Conservation (phyloP, 192 early-diverging fungal genomes). For the Coemansia aciculifera region DNA sequence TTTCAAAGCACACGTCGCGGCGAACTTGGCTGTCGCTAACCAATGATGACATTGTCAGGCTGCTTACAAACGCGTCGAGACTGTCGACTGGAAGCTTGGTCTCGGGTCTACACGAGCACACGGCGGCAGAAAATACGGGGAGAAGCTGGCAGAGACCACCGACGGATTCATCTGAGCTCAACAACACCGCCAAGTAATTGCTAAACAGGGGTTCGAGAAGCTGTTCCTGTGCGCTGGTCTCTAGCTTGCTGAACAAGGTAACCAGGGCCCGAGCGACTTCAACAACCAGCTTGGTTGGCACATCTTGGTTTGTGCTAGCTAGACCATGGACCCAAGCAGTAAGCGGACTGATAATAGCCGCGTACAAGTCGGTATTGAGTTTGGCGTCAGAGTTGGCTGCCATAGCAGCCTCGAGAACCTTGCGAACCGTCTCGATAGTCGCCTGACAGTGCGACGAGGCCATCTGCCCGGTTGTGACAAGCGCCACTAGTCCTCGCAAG, state of each 20-base stretch:
- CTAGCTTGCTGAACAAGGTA: slow-evolving; percentile 32
- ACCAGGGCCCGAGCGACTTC: slow-evolving; percentile 32
- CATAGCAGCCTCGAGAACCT: slow-evolving; percentile 33
- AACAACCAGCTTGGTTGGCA: slow-evolving; percentile 17
- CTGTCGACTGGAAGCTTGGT: slow-evolving; percentile 56
- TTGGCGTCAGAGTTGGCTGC: not conserved
- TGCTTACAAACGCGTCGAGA: slow-evolving; percentile 46
- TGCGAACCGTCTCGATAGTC: slow-evolving; percentile 36
- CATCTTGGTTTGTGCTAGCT: not conserved
- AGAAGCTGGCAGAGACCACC: slow-evolving; percentile 11
- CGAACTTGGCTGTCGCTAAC: slow-evolving; percentile 41
- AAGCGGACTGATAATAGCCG: slow-evolving; percentile 21
- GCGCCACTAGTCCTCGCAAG: slow-evolving; percentile 20
- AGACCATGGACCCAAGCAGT: slow-evolving; percentile 24
- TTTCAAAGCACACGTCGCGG: slow-evolving; percentile 58
- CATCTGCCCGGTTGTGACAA: slow-evolving; percentile 18
- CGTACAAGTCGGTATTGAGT: slow-evolving; percentile 13
- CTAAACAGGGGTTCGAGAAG: slow-evolving; percentile 25
- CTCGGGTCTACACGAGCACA: slow-evolving; percentile 52
- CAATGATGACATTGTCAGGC: slow-evolving; percentile 48
- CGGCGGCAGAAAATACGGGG: slow-evolving; percentile 36
- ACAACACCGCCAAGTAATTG: slow-evolving; percentile 5
- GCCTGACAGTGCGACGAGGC: slow-evolving; percentile 21
- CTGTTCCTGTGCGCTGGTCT: slow-evolving; percentile 19
- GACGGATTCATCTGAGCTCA: not conserved